Conservation (phyloP, 805 yeast species). For the Hanseniaspora nectarophila region DNA sequence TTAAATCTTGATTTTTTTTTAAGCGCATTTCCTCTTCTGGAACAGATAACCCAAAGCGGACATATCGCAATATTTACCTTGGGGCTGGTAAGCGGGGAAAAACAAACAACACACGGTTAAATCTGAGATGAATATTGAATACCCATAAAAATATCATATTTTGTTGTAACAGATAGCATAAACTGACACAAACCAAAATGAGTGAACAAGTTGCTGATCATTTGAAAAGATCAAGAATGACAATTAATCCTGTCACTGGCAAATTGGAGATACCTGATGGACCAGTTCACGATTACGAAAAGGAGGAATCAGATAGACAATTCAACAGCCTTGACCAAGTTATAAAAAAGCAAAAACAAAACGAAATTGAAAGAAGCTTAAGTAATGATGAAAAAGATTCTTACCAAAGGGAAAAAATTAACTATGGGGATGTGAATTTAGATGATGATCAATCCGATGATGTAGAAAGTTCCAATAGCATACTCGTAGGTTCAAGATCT, state of each 20-base stretch:
- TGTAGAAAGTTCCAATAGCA: background rate
- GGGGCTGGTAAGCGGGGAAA: background rate
- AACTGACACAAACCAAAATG: too few relatives aligned
- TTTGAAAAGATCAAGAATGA: slow-evolving; percentile 2
- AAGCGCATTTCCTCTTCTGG: background rate
- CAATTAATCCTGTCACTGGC: slow-evolving; percentile 4
- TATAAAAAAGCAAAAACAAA: background rate
- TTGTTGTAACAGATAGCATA: too few relatives aligned
- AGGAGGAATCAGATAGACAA: background rate
- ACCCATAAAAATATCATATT: too few relatives aligned
- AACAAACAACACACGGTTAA: background rate
- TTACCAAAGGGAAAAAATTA: background rate
- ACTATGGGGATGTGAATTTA: background rate
- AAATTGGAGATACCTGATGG: background rate
- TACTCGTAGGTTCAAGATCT: slow-evolving; percentile 8
- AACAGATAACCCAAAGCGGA: background rate
- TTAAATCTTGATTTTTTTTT: background rate
- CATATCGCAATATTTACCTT: background rate
- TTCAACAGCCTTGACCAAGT: background rate
- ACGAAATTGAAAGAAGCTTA: background rate
- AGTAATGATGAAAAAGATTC: background rate
- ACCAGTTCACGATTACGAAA: background rate
- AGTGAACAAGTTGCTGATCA: background rate
- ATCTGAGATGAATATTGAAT: background rate
- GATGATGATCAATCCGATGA: background rate